phyloP scores from a whole-genome alignment of 169 alveolate species.

The Perkinsus olseni region DNA sequence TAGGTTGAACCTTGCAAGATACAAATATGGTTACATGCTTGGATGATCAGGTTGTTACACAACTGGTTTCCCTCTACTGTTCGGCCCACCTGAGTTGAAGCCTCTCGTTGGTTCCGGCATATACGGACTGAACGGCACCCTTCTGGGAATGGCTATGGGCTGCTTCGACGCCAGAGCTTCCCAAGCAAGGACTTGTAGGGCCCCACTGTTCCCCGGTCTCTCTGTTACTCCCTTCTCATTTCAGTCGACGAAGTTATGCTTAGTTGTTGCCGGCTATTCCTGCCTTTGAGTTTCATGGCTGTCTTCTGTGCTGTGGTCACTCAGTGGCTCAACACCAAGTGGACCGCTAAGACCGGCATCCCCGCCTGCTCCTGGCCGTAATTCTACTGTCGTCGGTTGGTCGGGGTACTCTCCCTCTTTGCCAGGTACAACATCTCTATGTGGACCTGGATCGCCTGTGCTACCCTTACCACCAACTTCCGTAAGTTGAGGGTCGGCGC shows the following conservation, averaged over 20 bases:
- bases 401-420: not conserved
- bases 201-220: not conserved
- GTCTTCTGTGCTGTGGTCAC: not conserved
- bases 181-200: not conserved
- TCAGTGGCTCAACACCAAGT: not conserved
- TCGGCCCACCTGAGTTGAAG: not conserved
- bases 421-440: not conserved
- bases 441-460: not conserved
- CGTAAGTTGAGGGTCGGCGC: not conserved
- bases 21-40: not conserved
- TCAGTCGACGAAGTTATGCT: not conserved
- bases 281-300: not conserved
- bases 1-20: not conserved
- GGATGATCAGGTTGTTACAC: not conserved
- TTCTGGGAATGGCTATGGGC: not conserved
- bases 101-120: not conserved
- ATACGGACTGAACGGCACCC: not conserved
- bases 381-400: not conserved
- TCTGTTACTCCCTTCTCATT: not conserved
- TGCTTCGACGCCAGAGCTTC: not conserved
- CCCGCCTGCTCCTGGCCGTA: not conserved
- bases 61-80: not conserved
- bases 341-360: not conserved
- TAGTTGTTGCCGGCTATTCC: not conserved
- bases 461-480: not conserved